Percentiles rank a stretch among this genome's conserved stretches.
phyloP scores from a whole-genome alignment of 139 green algal genomes.

The Chlamydomonas eustigma region DNA sequence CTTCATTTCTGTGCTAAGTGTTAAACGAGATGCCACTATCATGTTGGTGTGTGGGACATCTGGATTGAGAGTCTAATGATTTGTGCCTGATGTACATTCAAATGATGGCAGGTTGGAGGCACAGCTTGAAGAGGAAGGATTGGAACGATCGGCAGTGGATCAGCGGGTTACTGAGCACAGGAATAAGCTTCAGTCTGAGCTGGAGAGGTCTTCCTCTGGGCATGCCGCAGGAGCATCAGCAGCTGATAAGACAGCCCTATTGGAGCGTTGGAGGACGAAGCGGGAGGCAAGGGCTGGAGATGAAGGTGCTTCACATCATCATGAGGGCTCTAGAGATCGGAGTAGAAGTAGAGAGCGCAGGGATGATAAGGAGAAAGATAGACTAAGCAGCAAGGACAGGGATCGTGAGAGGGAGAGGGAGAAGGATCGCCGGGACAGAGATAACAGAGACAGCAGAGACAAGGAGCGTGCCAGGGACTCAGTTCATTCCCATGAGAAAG shows the following conservation, averaged over 20 bases:
- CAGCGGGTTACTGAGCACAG: not conserved
- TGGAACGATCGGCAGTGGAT: not conserved
- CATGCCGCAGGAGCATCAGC: not conserved
- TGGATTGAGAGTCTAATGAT: too few relatives aligned
- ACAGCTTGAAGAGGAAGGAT: constrained; percentile 5
- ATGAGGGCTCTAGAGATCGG: too few relatives aligned
- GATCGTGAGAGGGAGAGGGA: not conserved
- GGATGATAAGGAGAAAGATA: not conserved
- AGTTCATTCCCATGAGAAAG: not conserved
- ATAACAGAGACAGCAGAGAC: not conserved
- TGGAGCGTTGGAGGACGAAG: constrained; percentile 3
- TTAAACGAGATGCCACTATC: too few relatives aligned
- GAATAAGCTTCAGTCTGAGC: not conserved
- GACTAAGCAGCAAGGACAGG: not conserved
- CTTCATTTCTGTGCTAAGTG: too few relatives aligned
- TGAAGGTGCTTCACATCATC: not conserved
- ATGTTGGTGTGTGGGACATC: too few relatives aligned
- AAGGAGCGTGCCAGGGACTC: not conserved
- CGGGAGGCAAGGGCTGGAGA: not conserved
- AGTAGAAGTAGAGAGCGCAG: not conserved
- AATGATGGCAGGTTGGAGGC: not conserved
- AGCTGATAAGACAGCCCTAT: not conserved
- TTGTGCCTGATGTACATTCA: too few relatives aligned
- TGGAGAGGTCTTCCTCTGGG: not conserved
- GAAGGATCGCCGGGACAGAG: not conserved